Conservation (phyloP, 1,139 yeast genomes). For the Suhomyces anneliseae region DNA sequence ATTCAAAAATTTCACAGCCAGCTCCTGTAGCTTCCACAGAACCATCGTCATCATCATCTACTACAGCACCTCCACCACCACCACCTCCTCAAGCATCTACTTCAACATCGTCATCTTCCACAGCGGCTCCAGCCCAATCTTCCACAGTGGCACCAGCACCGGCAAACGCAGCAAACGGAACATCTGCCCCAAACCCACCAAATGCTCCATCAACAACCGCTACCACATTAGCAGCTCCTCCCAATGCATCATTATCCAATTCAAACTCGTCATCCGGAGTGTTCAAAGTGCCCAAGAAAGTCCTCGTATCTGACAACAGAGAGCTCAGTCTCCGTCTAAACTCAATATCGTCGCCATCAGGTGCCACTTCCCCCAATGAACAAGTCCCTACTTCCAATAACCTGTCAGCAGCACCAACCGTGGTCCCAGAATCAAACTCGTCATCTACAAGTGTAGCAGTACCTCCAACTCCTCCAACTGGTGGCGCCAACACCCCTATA, state of each 20-base stretch:
- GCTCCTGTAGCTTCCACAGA: background rate
- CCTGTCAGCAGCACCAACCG: background rate
- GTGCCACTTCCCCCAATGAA: conserved; percentile 4
- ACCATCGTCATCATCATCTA: background rate
- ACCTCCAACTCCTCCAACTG: background rate
- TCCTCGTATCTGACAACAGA: conserved; percentile 16
- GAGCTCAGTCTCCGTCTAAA: conserved; percentile 9
- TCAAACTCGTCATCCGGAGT: conserved; percentile 11
- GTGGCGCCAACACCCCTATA: background rate
- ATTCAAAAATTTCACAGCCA: background rate
- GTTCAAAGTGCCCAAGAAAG: conserved; percentile 19
- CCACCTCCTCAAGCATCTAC: too few species aligned
- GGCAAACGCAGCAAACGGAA: background rate
- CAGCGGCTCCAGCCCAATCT: background rate
- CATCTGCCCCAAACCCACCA: background rate
- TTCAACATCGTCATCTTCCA: too few species aligned
- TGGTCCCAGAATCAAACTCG: background rate
- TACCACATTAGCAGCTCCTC: background rate
- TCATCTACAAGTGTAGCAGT: background rate
- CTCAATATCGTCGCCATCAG: conserved; percentile 5
- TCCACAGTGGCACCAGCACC: background rate
- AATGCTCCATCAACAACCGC: background rate
- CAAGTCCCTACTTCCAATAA: background rate
- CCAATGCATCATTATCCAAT: background rate
- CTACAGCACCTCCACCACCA: background rate